phyloP scores from a whole-genome alignment of 2,329 filamentous ascomycete species.

The Colletotrichum acutatum region DNA sequence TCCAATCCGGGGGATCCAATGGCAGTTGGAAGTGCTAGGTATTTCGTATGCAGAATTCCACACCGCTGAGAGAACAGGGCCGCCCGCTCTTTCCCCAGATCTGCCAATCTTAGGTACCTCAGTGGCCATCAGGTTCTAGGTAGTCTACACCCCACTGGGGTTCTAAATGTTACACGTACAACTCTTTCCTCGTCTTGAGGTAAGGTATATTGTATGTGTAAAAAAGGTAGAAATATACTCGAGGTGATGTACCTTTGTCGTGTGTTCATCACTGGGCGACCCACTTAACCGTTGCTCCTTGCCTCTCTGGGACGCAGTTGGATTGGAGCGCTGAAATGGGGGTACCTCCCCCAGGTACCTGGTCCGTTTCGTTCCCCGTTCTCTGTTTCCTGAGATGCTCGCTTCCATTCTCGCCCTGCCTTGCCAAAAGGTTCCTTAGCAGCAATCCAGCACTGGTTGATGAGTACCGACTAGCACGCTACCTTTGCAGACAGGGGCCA shows the following conservation, averaged over 20 bases:
- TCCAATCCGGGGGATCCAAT: not conserved
- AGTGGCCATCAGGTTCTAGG: not conserved
- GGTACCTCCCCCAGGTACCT: not conserved
- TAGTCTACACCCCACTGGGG: not conserved
- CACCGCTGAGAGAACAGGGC: not conserved
- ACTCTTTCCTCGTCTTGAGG: too few relatives aligned
- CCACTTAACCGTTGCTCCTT: not conserved
- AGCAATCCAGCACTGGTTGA: not conserved
- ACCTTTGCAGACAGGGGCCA: constrained; percentile 1
- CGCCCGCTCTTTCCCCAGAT: constrained; percentile 3
- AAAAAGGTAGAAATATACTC: not conserved
- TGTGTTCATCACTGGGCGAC: not conserved
- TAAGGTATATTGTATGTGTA: too few relatives aligned
- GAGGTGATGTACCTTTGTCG: not conserved
- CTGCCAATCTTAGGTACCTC: not conserved
- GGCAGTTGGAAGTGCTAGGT: not conserved
- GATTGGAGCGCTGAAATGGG: not conserved
- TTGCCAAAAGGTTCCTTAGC: not conserved
- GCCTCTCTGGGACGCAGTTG: not conserved
- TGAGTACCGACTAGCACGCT: not conserved
- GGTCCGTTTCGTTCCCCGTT: not conserved
- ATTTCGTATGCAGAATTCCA: not conserved
- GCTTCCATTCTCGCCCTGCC: constrained; percentile 1
- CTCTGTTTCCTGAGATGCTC: not conserved
- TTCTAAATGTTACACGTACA: too few relatives aligned